Percentiles rank a stretch among this genome's conserved stretches.
Evolutionary conservation across 2,329 filamentous ascomycete genomes (phyloP).

Genomic region (Microsporum ferrugineum): DNA sequence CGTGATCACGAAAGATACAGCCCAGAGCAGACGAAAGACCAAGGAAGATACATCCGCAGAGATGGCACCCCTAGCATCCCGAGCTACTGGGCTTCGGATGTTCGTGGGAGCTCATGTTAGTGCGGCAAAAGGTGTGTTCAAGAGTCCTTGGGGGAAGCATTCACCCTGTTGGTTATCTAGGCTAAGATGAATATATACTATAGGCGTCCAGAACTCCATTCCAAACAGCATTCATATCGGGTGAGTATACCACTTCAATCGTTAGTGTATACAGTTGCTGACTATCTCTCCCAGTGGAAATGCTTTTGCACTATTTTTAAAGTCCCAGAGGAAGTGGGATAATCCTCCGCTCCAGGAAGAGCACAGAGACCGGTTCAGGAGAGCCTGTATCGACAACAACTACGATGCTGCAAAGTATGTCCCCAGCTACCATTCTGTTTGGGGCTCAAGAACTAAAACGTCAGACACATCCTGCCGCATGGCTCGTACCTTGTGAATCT

Average conservation of each 20-base stretch:
- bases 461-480: constrained; percentile 67
- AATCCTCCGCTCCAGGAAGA: constrained; percentile 64
- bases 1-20: constrained; percentile 2
- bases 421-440: too few species aligned
- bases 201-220: constrained; percentile 81
- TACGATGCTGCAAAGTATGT: constrained; percentile 54
- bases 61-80: constrained; percentile 53
- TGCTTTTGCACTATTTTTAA: constrained; percentile 87
- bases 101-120: constrained; percentile 89
- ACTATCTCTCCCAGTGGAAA: constrained; percentile 52
- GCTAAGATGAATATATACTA: constrained; percentile 3
- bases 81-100: constrained; percentile 64
- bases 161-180: not conserved
- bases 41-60: constrained; percentile 45
- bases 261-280: not conserved
- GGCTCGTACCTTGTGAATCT: constrained; percentile 96
- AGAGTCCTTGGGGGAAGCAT: not conserved
- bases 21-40: constrained; percentile 33
- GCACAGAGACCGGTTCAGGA: constrained; percentile 57
- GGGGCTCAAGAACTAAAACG: too few species aligned
- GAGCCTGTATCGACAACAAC: constrained; percentile 53
- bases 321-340: constrained; percentile 90
- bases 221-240: constrained; percentile 66
- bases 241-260: constrained; percentile 23
- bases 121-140: constrained; percentile 61